These are phyloP conservation scores for Ophiostoma novo-ulmi DNA, from an alignment of 2,329 filamentous ascomycete genomes.

Conservation along the genomic window DNA sequence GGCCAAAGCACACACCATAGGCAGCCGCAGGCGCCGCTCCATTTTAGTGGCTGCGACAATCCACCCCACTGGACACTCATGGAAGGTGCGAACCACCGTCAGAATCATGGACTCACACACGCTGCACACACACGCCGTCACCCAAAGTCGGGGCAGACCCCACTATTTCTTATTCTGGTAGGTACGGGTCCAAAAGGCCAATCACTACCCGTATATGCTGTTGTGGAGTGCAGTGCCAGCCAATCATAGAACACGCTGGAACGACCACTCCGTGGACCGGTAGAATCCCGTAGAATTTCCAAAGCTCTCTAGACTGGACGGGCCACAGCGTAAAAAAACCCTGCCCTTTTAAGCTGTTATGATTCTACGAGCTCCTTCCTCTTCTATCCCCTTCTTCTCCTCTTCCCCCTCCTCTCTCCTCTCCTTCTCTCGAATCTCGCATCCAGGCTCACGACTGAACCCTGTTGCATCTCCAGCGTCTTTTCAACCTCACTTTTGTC, in stretches of 20 bases:
- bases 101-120: conserved; percentile 7
- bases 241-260: conserved; percentile 30
- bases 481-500: conserved; percentile 7
- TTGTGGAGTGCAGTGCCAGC: not conserved
- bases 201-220: not conserved
- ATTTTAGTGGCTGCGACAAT: not conserved
- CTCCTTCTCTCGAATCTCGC: conserved; percentile 10
- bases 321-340: conserved; percentile 29
- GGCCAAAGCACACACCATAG: not conserved
- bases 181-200: not conserved
- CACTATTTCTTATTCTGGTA: conserved; percentile 6
- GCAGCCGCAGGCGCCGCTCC: not conserved
- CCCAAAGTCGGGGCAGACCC: not conserved
- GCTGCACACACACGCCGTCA: not conserved
- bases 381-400: conserved; percentile 19
- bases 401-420: conserved; percentile 12
- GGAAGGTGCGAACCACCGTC: conserved; percentile 12
- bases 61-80: conserved; percentile 13
- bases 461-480: conserved; percentile 8
- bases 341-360: conserved; percentile 33
- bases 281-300: conserved; percentile 37
- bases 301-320: conserved; percentile 29
- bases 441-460: conserved; percentile 17
- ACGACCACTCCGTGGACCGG: conserved; percentile 30
- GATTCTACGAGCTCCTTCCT: conserved; percentile 27